Conservation (phyloP, 768 basidiomycete species). For the Dioszegia hungarica region DNA sequence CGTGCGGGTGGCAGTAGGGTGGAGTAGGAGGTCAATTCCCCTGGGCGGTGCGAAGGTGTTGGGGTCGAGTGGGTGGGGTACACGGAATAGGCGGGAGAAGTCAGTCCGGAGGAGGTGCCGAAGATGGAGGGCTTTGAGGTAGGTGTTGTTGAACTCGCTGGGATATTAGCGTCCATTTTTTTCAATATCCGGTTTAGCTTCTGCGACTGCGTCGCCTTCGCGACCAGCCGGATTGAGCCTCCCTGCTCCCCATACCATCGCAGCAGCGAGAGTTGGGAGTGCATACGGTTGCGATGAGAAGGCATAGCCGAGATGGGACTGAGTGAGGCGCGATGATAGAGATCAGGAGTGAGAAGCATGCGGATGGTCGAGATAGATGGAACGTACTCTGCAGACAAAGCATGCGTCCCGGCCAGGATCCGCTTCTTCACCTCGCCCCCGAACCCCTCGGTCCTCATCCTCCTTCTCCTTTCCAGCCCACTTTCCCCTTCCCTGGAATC, state of each 20-base stretch:
- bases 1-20: constrained; percentile 79
- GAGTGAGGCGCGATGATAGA: too few relatives aligned
- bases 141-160: constrained; percentile 97
- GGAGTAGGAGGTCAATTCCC: constrained; percentile 73
- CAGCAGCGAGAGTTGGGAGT: too few relatives aligned
- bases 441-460: constrained; percentile 61
- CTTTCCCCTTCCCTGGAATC: constrained; percentile 51
- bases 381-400: constrained; percentile 80
- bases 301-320: too few relatives aligned
- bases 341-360: too few relatives aligned
- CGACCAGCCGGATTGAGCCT: too few relatives aligned
- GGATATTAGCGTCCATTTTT: neutral
- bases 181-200: too few relatives aligned
- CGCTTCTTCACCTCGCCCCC: constrained; percentile 81
- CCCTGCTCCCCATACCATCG: too few relatives aligned
- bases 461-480: constrained; percentile 36
- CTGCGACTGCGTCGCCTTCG: too few relatives aligned
- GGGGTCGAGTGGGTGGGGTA: constrained; percentile 54
- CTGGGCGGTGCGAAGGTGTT: neutral
- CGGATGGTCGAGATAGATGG: neutral
- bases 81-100: constrained; percentile 65
- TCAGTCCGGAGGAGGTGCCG: constrained; percentile 67
- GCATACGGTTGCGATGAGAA: too few relatives aligned
- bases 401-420: constrained; percentile 82
- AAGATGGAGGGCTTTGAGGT: constrained; percentile 81